Conservation (phyloP, 495 filamentous ascomycete genomes). For the Penicillium odoratum region DNA sequence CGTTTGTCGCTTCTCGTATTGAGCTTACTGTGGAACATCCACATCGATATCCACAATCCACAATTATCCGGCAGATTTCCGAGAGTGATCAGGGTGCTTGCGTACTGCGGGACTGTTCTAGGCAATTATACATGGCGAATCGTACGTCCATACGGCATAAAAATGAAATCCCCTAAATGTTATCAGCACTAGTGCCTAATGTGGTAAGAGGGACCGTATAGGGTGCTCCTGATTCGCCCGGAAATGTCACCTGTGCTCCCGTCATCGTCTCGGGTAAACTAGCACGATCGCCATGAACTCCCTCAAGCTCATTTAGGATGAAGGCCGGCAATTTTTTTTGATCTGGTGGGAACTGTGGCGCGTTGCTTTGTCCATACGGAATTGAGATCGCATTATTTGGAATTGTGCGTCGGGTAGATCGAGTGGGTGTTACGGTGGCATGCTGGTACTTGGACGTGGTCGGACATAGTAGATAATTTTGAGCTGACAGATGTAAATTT, state of each 20-base stretch:
- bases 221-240: background rate
- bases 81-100: background rate
- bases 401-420: too few relatives aligned
- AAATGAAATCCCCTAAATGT: background rate
- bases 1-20: background rate
- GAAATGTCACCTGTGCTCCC: background rate
- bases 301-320: background rate
- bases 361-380: too few relatives aligned
- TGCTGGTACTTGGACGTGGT: too few relatives aligned
- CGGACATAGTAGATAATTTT: too few relatives aligned
- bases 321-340: too few relatives aligned
- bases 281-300: slow-evolving; percentile 3
- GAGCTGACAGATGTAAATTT: too few relatives aligned
- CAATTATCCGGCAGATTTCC: background rate
- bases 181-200: slow-evolving; percentile 4
- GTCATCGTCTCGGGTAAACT: background rate
- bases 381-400: too few relatives aligned
- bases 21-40: background rate
- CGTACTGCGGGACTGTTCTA: too few relatives aligned
- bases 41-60: background rate
- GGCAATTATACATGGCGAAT: background rate
- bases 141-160: background rate
- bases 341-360: too few relatives aligned
- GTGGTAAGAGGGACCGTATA: background rate
- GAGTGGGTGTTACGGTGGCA: too few relatives aligned